A percentile compares a stretch with the other conserved stretches of the same genome.
Conservation (phyloP, 2,329 filamentous ascomycete species). For the Emergomyces pasteurianus region DNA sequence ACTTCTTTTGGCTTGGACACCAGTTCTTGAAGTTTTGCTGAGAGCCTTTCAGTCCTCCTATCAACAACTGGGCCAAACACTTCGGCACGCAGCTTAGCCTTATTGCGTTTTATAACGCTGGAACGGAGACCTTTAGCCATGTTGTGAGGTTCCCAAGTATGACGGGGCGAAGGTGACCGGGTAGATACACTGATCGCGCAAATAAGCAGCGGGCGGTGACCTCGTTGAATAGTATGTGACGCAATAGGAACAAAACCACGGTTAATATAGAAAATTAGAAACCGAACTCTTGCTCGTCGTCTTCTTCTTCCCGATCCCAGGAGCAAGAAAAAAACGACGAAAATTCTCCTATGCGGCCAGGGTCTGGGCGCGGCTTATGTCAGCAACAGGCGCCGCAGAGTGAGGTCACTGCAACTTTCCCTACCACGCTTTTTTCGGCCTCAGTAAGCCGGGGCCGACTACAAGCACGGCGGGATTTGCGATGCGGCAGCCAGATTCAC, state of each 20-base stretch:
- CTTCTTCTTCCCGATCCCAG: too few species aligned
- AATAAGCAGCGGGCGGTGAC: neutral
- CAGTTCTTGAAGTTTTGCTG: constrained; percentile 72
- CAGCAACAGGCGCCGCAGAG: neutral
- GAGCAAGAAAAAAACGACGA: neutral
- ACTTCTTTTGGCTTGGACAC: constrained; percentile 54
- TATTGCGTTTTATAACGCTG: constrained; percentile 71
- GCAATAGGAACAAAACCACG: neutral
- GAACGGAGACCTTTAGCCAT: constrained; percentile 87
- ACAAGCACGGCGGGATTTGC: neutral
- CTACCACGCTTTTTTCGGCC: neutral
- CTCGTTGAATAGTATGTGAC: neutral
- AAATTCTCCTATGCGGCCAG: neutral
- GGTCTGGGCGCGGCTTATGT: neutral
- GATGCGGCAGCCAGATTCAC: neutral
- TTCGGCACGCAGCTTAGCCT: constrained; percentile 61
- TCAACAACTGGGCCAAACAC: constrained; percentile 76
- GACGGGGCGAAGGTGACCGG: neutral
- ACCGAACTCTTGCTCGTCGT: neutral
- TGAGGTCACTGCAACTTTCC: neutral
- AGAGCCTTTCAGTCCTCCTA: constrained; percentile 70
- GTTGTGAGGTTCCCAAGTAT: constrained; percentile 16
- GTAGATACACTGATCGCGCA: neutral
- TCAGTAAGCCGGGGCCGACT: neutral
- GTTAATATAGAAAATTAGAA: neutral